phyloP scores from a whole-genome alignment of 441 rosid genomes.

The Populus hybrid region DNA sequence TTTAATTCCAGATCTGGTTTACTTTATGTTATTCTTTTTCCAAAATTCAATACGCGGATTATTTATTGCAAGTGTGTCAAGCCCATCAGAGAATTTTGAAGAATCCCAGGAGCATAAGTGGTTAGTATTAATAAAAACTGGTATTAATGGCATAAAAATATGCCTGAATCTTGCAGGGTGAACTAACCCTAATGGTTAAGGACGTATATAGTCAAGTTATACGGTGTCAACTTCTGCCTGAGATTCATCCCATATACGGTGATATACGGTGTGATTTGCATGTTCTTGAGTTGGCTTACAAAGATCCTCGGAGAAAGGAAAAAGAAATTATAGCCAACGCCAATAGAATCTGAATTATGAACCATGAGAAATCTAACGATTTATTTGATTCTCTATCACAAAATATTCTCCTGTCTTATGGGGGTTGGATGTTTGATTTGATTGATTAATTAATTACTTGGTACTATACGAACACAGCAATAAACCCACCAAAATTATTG shows the following conservation, averaged over 20 bases:
- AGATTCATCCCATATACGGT: not conserved
- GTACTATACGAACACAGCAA: not conserved
- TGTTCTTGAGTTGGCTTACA: not conserved
- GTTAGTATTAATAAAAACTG: not conserved
- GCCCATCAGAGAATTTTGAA: not conserved
- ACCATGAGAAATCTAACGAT: not conserved
- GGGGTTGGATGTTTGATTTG: conserved; percentile 7
- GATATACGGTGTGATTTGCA: not conserved
- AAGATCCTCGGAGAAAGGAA: not conserved
- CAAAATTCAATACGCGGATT: not conserved
- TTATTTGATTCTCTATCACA: not conserved
- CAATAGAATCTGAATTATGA: not conserved
- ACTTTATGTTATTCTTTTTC: not conserved
- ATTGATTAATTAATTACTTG: not conserved
- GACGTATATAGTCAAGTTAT: not conserved
- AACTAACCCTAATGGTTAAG: not conserved
- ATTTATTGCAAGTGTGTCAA: not conserved
- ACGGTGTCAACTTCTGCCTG: not conserved
- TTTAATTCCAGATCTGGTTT: not conserved
- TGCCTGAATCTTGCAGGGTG: not conserved
- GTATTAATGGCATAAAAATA: not conserved
- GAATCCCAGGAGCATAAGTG: not conserved
- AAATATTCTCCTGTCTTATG: not conserved
- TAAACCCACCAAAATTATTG: not conserved
- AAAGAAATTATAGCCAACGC: not conserved